These are phyloP conservation scores for Ogataea wickerhamii DNA, from an alignment of 805 yeast species.

Conservation along the genomic window DNA sequence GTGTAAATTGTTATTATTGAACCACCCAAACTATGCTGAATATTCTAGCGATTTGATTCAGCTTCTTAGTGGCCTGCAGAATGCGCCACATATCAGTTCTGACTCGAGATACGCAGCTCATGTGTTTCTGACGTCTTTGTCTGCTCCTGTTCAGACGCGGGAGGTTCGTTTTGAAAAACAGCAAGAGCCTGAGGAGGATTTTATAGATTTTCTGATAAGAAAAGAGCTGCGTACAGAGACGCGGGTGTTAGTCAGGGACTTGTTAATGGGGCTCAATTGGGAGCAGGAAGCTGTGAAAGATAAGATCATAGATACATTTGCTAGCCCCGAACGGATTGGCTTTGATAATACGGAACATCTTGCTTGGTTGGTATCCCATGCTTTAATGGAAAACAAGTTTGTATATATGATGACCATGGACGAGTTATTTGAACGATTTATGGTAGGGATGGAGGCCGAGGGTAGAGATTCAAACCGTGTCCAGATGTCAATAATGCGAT, in stretches of 20 bases:
- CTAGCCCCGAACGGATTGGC: constrained; percentile 52
- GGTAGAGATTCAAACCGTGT: constrained; percentile 56
- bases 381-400: constrained; percentile 32
- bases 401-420: constrained; percentile 54
- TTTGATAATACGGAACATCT: constrained; percentile 52
- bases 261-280: constrained; percentile 47
- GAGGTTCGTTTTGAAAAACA: constrained; percentile 27
- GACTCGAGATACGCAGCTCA: constrained; percentile 58
- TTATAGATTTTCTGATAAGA: constrained; percentile 48
- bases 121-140: constrained; percentile 51
- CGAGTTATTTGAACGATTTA: constrained; percentile 57
- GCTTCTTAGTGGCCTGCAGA: constrained; percentile 46
- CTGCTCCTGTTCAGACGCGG: constrained; percentile 40
- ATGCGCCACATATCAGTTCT: constrained; percentile 40
- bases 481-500: constrained; percentile 58
- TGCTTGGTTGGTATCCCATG: constrained; percentile 33
- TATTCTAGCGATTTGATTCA: constrained; percentile 63
- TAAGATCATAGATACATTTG: constrained; percentile 5
- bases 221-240: constrained; percentile 44
- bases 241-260: constrained; percentile 31
- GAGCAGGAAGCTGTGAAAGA: constrained; percentile 33
- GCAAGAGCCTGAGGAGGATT: constrained; percentile 39
- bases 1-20: constrained; percentile 62
- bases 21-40: constrained; percentile 51
- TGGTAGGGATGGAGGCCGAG: constrained; percentile 61